Evolutionary conservation across 352 stramenopile species (phyloP).

Genomic region (Globisporangium parvum): DNA sequence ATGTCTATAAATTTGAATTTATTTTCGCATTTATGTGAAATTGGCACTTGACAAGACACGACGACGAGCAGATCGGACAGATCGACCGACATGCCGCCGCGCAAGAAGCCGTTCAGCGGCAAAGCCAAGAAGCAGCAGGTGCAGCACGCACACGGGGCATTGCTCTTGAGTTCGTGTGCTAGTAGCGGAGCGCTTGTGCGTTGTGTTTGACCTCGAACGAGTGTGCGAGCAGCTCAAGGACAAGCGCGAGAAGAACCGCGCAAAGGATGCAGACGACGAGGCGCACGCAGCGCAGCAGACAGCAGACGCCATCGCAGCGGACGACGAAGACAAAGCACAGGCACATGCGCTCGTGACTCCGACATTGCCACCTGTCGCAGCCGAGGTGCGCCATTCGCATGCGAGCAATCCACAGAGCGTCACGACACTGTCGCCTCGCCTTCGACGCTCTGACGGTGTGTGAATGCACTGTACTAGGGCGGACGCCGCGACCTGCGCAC

Average conservation of each 20-base stretch:
- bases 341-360: background rate
- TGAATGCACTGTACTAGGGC: slow-evolving; percentile 7
- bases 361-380: background rate
- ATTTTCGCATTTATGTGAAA: background rate
- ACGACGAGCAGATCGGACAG: too few species aligned
- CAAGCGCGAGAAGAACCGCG: slow-evolving; percentile 64
- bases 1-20: too few species aligned
- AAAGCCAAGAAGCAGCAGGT: slow-evolving; percentile 88
- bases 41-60: background rate
- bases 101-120: slow-evolving; percentile 82
- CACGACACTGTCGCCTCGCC: background rate
- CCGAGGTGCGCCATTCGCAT: background rate
- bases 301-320: slow-evolving; percentile 12
- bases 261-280: slow-evolving; percentile 19
- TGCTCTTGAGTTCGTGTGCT: background rate
- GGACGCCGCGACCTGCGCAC: slow-evolving; percentile 56
- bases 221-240: slow-evolving; percentile 40
- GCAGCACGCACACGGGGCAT: too few species aligned
- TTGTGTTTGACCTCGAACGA: background rate
- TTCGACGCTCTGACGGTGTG: background rate
- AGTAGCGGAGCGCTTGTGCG: too few species aligned
- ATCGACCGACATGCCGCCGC: slow-evolving; percentile 21
- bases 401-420: background rate
- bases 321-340: background rate
- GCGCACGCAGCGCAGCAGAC: slow-evolving; percentile 12